Conservation (phyloP, 1,284 basidiomycete genomes). For the Tilletia caries region DNA sequence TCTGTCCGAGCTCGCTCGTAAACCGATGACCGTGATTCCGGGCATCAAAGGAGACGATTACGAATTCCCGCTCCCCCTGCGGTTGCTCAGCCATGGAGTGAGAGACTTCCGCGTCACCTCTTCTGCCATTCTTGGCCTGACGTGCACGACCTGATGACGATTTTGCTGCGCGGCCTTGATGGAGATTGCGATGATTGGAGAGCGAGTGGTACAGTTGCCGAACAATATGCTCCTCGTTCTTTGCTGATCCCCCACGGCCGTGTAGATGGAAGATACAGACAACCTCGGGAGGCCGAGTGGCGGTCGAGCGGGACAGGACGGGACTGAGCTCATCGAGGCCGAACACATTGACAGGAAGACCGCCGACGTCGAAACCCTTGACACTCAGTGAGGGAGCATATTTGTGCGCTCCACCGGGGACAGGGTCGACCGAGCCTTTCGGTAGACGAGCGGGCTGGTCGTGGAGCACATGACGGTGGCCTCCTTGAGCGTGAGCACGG, state of each 20-base stretch:
- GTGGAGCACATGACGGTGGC: not conserved
- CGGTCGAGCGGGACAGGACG: constrained; percentile 26
- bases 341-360: constrained; percentile 46
- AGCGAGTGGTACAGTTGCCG: constrained; percentile 39
- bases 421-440: constrained; percentile 5
- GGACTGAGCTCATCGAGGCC: constrained; percentile 43
- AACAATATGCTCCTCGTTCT: constrained; percentile 41
- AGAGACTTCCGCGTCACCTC: not conserved
- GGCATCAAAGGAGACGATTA: constrained; percentile 54
- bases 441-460: constrained; percentile 7
- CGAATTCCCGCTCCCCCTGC: constrained; percentile 31
- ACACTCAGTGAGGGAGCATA: constrained; percentile 19
- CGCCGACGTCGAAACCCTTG: constrained; percentile 34
- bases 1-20: constrained; percentile 44
- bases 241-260: constrained; percentile 42
- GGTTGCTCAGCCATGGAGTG: too few relatives aligned
- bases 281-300: constrained; percentile 40
- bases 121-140: constrained; percentile 14
- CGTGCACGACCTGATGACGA: constrained; percentile 5
- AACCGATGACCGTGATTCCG: constrained; percentile 54
- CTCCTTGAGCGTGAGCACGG: not conserved
- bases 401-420: not conserved
- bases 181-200: constrained; percentile 24
- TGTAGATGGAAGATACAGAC: constrained; percentile 46
- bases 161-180: not conserved